A percentile compares a stretch with the other conserved stretches of the same genome.
Evolutionary conservation across 257 asterid species (phyloP).

Genomic region (Plantago major): DNA sequence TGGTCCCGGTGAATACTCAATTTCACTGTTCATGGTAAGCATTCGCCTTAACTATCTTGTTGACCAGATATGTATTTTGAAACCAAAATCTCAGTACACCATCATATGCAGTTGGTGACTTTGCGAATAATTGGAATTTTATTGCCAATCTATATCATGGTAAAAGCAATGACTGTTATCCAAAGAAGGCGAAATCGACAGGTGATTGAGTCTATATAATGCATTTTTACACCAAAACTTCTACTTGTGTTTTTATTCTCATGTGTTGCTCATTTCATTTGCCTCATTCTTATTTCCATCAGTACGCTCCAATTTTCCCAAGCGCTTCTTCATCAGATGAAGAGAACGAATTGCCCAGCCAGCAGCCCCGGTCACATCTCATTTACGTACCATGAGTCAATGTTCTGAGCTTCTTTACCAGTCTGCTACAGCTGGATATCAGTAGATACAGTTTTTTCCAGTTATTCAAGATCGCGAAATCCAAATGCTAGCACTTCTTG

Average conservation of each 20-base stretch:
- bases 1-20: constrained; percentile 39
- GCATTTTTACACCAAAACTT: too few relatives aligned
- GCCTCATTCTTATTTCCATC: not conserved
- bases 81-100: not conserved
- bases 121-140: constrained; percentile 52
- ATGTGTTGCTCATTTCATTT: not conserved
- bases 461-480: not conserved
- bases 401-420: not conserved
- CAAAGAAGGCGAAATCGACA: constrained; percentile 41
- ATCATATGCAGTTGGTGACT: constrained; percentile 39
- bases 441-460: not conserved
- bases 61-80: not conserved
- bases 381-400: constrained; percentile 27
- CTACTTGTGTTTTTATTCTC: not conserved
- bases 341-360: constrained; percentile 35
- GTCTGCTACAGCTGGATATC: not conserved
- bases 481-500: not conserved
- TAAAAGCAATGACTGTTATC: constrained; percentile 39
- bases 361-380: constrained; percentile 30
- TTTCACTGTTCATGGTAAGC: constrained; percentile 42
- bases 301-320: constrained; percentile 23
- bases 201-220: constrained; percentile 24
- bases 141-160: constrained; percentile 52
- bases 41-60: constrained; percentile 1
- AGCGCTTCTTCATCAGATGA: constrained; percentile 19